Base-by-base conservation (phyloP, 306 rosid species). In the Carpinus fangiana region DNA sequence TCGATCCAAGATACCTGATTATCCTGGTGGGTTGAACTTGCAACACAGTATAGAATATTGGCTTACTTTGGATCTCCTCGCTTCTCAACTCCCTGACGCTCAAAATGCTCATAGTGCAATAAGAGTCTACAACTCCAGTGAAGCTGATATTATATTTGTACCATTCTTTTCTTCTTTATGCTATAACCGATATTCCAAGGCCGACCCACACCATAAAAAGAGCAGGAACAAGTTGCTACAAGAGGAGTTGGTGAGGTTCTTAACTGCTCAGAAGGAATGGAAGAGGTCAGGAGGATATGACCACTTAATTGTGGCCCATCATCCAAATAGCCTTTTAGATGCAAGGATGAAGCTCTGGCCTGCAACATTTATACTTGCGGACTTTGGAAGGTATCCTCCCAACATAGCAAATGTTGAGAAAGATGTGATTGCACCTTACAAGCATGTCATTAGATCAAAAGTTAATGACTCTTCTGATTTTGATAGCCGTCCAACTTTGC, bases 31-130 rank as follows among this genome's bases (percentile, higher is more conserved):
- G 28, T 87, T 93, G 86, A 89, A 90, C 78, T 62, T 88, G 67
- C 98, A 93, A 53, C 98, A 93, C 71, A 93, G 98, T 23, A 90
- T 93, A 83, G 98, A 90, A 46, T 90, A 84, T 81, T 93, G 98
- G 98, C 92, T 93, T 13, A 89, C 96, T 2, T 31, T 93, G 73
- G 98, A 93, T 73, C 73, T 93, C 75, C 96, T 93, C 14, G 93
- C 89, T 80, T 90, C 96, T 13, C 87, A 85, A 57, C 76, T 86
- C 51, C 85, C 88, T 12, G 77, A 82, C 38, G 31, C 90, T 11
- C 84, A 83, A 23, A 84, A 79, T 73, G 84, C 65, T 18, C 80
- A 23, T 59, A 60, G 69, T 59, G 90, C 82, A 53, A 79, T 72
- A 14, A 85, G 94, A 84, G 98, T 93, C 55, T 81, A 5, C n/a